phyloP scores from a whole-genome alignment of 306 rosid species.

The Trifolium dubium region DNA sequence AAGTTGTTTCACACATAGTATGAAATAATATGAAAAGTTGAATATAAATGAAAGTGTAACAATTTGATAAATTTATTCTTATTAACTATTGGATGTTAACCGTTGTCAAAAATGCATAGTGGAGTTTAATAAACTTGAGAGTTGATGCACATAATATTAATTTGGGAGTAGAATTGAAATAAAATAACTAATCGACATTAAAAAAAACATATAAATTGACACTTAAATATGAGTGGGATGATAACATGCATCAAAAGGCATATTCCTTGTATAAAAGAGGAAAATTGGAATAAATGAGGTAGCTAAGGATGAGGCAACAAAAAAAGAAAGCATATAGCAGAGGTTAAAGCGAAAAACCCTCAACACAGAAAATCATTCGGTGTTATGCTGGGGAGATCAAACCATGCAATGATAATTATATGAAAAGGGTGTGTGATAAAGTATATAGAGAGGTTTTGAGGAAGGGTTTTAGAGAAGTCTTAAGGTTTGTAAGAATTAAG shows the following conservation, averaged over 20 bases:
- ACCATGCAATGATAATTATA: background rate
- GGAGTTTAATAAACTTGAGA: background rate
- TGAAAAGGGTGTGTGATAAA: background rate
- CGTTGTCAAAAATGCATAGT: background rate
- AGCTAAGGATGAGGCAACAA: background rate
- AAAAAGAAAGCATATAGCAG: background rate
- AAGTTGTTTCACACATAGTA: background rate
- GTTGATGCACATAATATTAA: background rate
- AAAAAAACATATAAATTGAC: background rate
- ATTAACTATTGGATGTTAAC: background rate
- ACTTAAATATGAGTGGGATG: background rate
- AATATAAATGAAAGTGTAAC: background rate
- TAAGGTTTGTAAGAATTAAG: background rate
- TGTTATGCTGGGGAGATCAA: background rate
- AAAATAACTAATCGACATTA: background rate
- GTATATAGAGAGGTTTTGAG: background rate
- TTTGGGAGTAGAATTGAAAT: background rate
- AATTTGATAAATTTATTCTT: background rate
- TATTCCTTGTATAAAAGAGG: background rate
- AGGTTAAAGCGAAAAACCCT: background rate
- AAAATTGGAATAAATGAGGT: background rate
- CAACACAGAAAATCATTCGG: background rate
- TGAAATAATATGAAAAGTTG: background rate
- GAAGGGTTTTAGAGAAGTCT: background rate
- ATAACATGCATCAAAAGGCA: background rate